phyloP scores from a whole-genome alignment of 495 filamentous ascomycete species.

The Penicillium manginii region DNA sequence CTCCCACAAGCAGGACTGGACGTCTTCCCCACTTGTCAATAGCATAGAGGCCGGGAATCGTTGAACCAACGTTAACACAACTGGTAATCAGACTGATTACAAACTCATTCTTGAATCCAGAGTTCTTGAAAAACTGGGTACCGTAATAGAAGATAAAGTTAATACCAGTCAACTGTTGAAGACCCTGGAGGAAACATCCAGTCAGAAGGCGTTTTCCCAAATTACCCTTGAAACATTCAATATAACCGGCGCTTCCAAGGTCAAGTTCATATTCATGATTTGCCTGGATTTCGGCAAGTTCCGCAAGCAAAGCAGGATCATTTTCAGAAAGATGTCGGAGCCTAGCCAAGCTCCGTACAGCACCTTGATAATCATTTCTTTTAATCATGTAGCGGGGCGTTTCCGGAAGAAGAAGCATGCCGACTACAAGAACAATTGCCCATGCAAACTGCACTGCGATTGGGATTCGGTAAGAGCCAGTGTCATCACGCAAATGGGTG shows the following conservation, averaged over 20 bases:
- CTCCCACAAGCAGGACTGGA: constrained; percentile 66
- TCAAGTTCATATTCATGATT: constrained; percentile 77
- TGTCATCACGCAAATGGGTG: constrained; percentile 61
- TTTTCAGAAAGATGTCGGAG: constrained; percentile 66
- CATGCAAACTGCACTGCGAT: constrained; percentile 78
- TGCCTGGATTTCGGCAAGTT: constrained; percentile 72
- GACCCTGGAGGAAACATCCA: constrained; percentile 69
- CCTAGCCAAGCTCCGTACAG: constrained; percentile 60
- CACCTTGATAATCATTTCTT: constrained; percentile 61
- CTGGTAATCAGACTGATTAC: constrained; percentile 65
- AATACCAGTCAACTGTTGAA: constrained; percentile 74
- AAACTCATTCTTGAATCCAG: constrained; percentile 64
- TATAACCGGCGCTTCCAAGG: constrained; percentile 35
- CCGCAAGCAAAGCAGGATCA: constrained; percentile 62
- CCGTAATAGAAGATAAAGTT: constrained; percentile 81
- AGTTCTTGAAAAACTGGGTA: constrained; percentile 63
- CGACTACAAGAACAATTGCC: constrained; percentile 69
- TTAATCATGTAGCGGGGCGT: constrained; percentile 80
- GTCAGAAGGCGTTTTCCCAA: constrained; percentile 68
- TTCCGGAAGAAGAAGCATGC: constrained; percentile 77
- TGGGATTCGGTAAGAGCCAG: constrained; percentile 69
- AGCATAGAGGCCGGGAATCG: constrained; percentile 65
- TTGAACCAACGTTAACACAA: constrained; percentile 66
- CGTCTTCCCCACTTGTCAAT: constrained; percentile 72
- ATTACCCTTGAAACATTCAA: constrained; percentile 22